Conservation (phyloP, 257 asterid genomes). For the Scutellaria minor region DNA sequence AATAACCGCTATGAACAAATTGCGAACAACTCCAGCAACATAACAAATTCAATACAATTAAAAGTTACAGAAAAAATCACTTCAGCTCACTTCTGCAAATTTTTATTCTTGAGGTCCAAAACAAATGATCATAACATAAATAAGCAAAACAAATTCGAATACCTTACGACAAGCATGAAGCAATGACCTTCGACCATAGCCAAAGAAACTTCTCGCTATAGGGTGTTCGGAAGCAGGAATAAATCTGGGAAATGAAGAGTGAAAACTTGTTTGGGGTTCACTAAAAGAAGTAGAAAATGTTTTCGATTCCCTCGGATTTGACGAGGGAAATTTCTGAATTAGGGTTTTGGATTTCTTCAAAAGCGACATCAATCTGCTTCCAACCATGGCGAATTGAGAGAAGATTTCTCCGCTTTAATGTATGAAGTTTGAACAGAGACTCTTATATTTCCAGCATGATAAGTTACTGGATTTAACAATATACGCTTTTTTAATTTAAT, state of each 20-base stretch:
- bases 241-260: constrained; percentile 42
- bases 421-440: background rate
- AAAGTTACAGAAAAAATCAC: background rate
- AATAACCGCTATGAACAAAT: background rate
- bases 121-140: background rate
- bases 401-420: background rate
- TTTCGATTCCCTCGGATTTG: constrained; percentile 41
- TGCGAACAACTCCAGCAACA: background rate
- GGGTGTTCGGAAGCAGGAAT: constrained; percentile 41
- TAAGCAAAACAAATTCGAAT: constrained; percentile 18
- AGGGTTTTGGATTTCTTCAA: constrained; percentile 43
- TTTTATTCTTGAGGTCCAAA: background rate
- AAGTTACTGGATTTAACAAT: too few relatives aligned
- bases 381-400: constrained; percentile 41
- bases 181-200: constrained; percentile 52
- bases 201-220: constrained; percentile 39
- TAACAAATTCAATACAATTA: background rate
- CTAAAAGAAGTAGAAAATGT: constrained; percentile 29
- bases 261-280: constrained; percentile 39
- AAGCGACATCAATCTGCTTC: constrained; percentile 50
- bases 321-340: constrained; percentile 33
- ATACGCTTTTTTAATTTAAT: too few relatives aligned
- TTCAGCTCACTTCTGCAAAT: constrained; percentile 10
- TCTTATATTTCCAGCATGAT: too few relatives aligned
- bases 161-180: constrained; percentile 56